phyloP scores from a whole-genome alignment of 2,329 filamentous ascomycete genomes.

The Penicillium sp. region DNA sequence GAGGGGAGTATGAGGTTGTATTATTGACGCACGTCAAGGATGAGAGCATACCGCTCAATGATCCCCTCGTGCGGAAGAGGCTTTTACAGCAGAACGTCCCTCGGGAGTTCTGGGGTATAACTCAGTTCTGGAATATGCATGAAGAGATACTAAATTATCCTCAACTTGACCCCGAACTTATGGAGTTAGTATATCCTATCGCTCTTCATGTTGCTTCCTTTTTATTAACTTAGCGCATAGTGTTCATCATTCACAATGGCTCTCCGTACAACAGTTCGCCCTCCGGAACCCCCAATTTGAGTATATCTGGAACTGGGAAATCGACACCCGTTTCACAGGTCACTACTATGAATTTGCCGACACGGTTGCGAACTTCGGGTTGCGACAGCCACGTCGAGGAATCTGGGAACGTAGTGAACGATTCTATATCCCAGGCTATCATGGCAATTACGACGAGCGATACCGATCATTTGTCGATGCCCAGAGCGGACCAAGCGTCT shows the following conservation, averaged over 20 bases:
- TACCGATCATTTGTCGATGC: not conserved
- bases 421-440: not conserved
- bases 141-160: not conserved
- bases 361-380: not conserved
- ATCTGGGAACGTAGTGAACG: not conserved
- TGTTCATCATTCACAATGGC: not conserved
- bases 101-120: not conserved
- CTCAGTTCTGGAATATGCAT: not conserved
- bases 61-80: not conserved
- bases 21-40: not conserved
- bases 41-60: not conserved
- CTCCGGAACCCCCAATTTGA: not conserved
- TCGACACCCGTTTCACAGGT: not conserved
- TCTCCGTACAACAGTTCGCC: not conserved
- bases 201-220: not conserved
- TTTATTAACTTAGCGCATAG: not conserved
- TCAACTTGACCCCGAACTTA: not conserved
- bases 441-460: not conserved
- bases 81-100: not conserved
- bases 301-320: not conserved
- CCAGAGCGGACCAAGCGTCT: not conserved
- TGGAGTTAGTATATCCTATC: not conserved
- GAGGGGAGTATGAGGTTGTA: not conserved
- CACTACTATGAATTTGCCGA: not conserved
- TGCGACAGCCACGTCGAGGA: not conserved